Percentiles rank a stretch among this genome's conserved stretches.
These are phyloP conservation scores for Aspergillus sp. DNA, from an alignment of 2,329 filamentous ascomycete genomes.

Conservation along the genomic window DNA sequence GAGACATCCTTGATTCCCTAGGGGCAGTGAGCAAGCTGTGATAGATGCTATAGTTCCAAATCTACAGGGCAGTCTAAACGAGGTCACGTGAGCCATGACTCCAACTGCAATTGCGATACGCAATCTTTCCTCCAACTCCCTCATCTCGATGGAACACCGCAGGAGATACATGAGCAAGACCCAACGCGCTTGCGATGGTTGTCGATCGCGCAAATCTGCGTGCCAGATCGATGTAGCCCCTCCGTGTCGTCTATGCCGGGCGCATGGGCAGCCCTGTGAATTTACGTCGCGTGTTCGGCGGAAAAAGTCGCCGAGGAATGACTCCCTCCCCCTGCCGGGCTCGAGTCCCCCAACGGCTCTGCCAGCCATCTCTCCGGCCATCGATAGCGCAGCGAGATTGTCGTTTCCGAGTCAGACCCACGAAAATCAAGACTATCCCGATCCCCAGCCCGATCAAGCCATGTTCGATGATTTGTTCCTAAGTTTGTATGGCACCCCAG, in stretches of 20 bases:
- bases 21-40: background rate
- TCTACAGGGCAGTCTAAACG: background rate
- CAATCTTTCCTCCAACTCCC: background rate
- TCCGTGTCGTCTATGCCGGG: constrained; percentile 9
- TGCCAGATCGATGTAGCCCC: constrained; percentile 12
- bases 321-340: too few species aligned
- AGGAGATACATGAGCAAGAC: constrained; percentile 16
- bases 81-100: background rate
- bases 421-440: too few species aligned
- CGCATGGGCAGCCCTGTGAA: constrained; percentile 4
- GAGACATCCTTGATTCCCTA: background rate
- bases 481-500: too few species aligned
- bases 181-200: constrained; percentile 13
- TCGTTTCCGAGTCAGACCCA: too few species aligned
- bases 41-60: background rate
- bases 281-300: constrained; percentile 7
- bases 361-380: too few species aligned
- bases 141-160: background rate
- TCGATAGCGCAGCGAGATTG: too few species aligned
- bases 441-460: too few species aligned
- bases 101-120: background rate
- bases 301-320: background rate
- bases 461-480: too few species aligned
- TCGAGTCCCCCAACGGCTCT: too few species aligned
- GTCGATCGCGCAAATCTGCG: constrained; percentile 12